Percentiles rank a stretch among this genome's conserved stretches.
Conservation (phyloP, 2,329 filamentous ascomycete genomes). For the Sarocladium strictum region DNA sequence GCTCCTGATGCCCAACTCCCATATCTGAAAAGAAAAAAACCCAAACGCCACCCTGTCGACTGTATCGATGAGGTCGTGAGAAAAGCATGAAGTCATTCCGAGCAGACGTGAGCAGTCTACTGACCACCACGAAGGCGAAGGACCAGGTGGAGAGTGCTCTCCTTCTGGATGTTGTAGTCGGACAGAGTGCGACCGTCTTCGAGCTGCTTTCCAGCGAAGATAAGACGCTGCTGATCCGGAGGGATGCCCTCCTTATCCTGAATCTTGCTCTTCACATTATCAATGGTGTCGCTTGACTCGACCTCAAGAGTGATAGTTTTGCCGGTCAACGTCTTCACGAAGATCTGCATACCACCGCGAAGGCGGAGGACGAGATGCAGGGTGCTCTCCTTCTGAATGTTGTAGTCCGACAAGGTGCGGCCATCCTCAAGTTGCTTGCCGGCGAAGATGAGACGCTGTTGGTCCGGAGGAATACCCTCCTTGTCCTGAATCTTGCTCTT, state of each 20-base stretch:
- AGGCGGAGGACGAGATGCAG: conserved; percentile 84
- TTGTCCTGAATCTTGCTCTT: conserved; percentile 98
- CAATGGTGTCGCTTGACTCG: conserved; percentile 84
- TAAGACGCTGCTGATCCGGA: conserved; percentile 90
- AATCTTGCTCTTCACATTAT: conserved; percentile 96
- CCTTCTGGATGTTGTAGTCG: conserved; percentile 97
- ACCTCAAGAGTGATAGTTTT: conserved; percentile 94
- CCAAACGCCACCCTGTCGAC: conserved; percentile 11
- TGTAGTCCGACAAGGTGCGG: conserved; percentile 85
- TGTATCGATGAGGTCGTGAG: background rate
- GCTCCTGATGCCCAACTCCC: background rate
- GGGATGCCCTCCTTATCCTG: conserved; percentile 98
- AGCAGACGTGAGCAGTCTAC: background rate
- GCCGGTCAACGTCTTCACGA: conserved; percentile 81
- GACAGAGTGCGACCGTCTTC: conserved; percentile 86
- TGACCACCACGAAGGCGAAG: conserved; percentile 80
- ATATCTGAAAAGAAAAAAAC: conserved; percentile 5
- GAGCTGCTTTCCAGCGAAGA: conserved; percentile 94
- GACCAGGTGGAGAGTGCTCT: conserved; percentile 78
- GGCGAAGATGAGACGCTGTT: conserved; percentile 93
- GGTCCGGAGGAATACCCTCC: conserved; percentile 93
- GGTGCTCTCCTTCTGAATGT: conserved; percentile 91
- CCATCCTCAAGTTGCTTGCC: conserved; percentile 96
- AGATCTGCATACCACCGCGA: conserved; percentile 78
- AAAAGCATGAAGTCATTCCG: background rate